These are phyloP conservation scores for Talaromyces rugulosus DNA, from an alignment of 2,329 filamentous ascomycete species.

Conservation along the genomic window DNA sequence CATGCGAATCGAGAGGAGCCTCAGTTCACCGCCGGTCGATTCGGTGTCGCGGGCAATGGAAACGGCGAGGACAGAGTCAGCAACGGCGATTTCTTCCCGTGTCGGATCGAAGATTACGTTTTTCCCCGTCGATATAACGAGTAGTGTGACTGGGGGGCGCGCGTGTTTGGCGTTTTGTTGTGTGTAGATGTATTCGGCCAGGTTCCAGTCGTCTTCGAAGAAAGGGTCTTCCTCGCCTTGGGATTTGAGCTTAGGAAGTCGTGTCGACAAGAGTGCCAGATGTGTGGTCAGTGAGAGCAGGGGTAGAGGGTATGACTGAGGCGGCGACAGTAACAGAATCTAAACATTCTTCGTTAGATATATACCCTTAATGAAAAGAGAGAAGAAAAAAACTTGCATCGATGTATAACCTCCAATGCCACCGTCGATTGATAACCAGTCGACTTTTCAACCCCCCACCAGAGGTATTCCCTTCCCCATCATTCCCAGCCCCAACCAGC, in stretches of 20 bases:
- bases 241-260: conserved; percentile 78
- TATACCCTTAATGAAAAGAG: conserved; percentile 13
- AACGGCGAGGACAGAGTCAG: conserved; percentile 81
- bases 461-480: conserved; percentile 60
- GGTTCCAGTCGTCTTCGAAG: conserved; percentile 97
- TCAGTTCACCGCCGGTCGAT: conserved; percentile 36
- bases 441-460: conserved; percentile 63
- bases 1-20: conserved; percentile 65
- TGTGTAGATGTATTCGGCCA: conserved; percentile 71
- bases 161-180: conserved; percentile 24
- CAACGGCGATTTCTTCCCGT: conserved; percentile 87
- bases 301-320: conserved; percentile 86
- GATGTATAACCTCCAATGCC: conserved; percentile 94
- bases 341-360: conserved; percentile 34
- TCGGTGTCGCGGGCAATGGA: conserved; percentile 55
- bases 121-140: conserved; percentile 78
- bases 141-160: conserved; percentile 76
- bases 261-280: conserved; percentile 82
- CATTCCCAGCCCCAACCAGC: conserved; percentile 67
- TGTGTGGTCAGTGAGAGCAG: conserved; percentile 90
- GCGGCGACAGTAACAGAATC: conserved; percentile 90
- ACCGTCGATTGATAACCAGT: conserved; percentile 82
- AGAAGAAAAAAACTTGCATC: conserved; percentile 59
- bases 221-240: conserved; percentile 92
- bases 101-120: conserved; percentile 94